Conservation (phyloP, 148 eudicot species). For the Amaranthus palmeri region DNA sequence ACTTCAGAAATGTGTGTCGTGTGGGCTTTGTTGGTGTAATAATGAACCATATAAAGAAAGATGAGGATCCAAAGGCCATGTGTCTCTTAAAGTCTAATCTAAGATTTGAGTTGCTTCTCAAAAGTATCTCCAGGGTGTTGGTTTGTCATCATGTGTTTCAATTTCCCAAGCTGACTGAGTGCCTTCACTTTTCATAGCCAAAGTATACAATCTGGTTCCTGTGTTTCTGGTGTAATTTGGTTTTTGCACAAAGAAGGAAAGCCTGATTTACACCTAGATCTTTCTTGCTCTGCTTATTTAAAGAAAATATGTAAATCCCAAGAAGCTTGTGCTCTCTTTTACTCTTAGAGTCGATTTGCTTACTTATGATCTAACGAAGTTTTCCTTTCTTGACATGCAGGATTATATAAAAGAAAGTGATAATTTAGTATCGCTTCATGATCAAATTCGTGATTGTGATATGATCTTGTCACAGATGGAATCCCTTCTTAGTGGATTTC, state of each 20-base stretch:
- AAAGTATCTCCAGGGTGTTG: neutral
- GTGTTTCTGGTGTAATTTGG: neutral
- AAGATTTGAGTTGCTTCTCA: neutral
- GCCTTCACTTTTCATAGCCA: neutral
- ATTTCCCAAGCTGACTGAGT: neutral
- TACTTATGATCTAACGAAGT: constrained; percentile 3
- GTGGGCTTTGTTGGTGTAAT: neutral
- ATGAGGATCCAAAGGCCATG: neutral
- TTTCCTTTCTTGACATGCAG: constrained; percentile 39
- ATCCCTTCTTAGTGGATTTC: constrained; percentile 89
- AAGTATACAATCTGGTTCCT: neutral
- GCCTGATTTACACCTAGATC: neutral
- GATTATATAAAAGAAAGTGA: constrained; percentile 96
- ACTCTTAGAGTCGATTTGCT: neutral
- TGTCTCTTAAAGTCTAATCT: neutral
- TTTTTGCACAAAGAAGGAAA: no score
- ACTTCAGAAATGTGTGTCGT: no score
- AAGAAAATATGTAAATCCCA: neutral
- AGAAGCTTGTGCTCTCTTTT: neutral
- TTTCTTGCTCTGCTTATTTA: neutral
- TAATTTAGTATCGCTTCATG: constrained; percentile 90
- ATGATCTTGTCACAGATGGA: constrained; percentile 90
- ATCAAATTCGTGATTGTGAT: constrained; percentile 97
- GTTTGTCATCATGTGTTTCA: neutral
- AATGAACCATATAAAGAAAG: neutral